phyloP scores from a whole-genome alignment of 2,329 filamentous ascomycete genomes.

The Fusarium irregulare region DNA sequence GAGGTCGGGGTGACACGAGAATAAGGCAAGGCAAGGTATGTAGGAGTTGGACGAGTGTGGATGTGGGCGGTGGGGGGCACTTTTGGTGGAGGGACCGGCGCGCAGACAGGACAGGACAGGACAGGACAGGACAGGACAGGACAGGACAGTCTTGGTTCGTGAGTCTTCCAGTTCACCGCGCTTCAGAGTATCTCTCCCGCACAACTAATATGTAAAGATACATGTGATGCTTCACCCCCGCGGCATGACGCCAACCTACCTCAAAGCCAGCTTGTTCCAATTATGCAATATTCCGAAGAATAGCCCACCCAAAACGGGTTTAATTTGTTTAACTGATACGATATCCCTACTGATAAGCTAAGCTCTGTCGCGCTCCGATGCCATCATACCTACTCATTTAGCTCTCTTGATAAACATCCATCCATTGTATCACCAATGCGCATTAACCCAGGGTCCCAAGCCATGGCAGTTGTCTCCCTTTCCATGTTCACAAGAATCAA shows the following conservation, averaged over 20 bases:
- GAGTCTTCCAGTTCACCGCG: conserved; percentile 8
- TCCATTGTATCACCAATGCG: conserved; percentile 1
- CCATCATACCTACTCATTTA: conserved; percentile 28
- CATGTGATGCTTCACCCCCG: conserved; percentile 11
- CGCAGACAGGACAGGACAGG: conserved; percentile 10
- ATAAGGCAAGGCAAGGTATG: conserved; percentile 30
- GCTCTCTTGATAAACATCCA: conserved; percentile 6
- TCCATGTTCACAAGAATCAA: background rate
- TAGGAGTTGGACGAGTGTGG: conserved; percentile 40
- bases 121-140: conserved; percentile 3
- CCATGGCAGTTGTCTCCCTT: background rate
- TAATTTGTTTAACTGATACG: conserved; percentile 21
- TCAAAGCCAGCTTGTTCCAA: conserved; percentile 23
- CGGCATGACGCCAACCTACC: conserved; percentile 37
- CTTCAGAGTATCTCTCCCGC: conserved; percentile 21
- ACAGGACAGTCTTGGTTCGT: background rate
- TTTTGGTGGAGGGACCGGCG: conserved; percentile 38
- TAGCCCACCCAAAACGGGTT: conserved; percentile 26
- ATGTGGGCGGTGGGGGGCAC: conserved; percentile 44
- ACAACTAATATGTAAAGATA: conserved; percentile 22
- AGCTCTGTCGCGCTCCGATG: conserved; percentile 29
- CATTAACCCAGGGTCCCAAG: conserved; percentile 5
- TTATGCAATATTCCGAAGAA: conserved; percentile 37
- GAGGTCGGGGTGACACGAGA: conserved; percentile 30
- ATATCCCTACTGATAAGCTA: conserved; percentile 1